Percentiles rank a stretch among this genome's conserved stretches.
These are phyloP conservation scores for Dactylellina sp. DNA, from an alignment of 2,329 filamentous ascomycete genomes.

Conservation along the genomic window DNA sequence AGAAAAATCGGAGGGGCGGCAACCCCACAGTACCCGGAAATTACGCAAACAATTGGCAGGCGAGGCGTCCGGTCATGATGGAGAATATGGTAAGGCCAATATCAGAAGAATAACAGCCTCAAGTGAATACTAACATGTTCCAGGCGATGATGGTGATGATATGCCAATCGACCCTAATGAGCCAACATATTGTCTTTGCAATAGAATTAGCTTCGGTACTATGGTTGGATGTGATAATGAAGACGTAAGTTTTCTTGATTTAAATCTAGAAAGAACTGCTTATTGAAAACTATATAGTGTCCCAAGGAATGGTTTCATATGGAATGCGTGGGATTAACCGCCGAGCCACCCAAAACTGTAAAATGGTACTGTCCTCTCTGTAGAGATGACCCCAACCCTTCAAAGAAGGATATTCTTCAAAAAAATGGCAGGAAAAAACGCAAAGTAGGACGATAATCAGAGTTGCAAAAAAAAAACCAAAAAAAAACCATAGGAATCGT, in stretches of 20 bases:
- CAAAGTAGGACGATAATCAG: slow-evolving; percentile 33
- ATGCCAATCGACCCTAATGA: slow-evolving; percentile 80
- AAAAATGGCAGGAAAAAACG: slow-evolving; percentile 46
- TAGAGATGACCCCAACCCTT: slow-evolving; percentile 72
- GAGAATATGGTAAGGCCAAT: slow-evolving; percentile 36
- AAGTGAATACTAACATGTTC: slow-evolving; percentile 59
- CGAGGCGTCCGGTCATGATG: slow-evolving; percentile 2
- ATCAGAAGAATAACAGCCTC: neutral
- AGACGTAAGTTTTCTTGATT: slow-evolving; percentile 69
- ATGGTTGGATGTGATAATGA: slow-evolving; percentile 87
- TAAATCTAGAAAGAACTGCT: neutral
- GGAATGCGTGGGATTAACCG: slow-evolving; percentile 76
- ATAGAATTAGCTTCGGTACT: slow-evolving; percentile 80
- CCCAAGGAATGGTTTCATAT: slow-evolving; percentile 88
- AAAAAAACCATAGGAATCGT: too few relatives aligned
- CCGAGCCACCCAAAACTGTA: slow-evolving; percentile 76
- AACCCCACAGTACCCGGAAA: slow-evolving; percentile 60
- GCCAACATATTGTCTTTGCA: slow-evolving; percentile 80
- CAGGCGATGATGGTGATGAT: slow-evolving; percentile 75
- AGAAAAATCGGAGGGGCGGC: slow-evolving; percentile 1
- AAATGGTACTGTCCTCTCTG: slow-evolving; percentile 90
- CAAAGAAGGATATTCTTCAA: slow-evolving; percentile 46
- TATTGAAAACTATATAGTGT: slow-evolving; percentile 68
- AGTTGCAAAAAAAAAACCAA: too few relatives aligned
- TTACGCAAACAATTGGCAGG: slow-evolving; percentile 64